Percentiles rank a stretch among this genome's conserved stretches.
Evolutionary conservation across 192 early-diverging fungal genomes (phyloP).

Genomic region (Backusella macrospora): DNA sequence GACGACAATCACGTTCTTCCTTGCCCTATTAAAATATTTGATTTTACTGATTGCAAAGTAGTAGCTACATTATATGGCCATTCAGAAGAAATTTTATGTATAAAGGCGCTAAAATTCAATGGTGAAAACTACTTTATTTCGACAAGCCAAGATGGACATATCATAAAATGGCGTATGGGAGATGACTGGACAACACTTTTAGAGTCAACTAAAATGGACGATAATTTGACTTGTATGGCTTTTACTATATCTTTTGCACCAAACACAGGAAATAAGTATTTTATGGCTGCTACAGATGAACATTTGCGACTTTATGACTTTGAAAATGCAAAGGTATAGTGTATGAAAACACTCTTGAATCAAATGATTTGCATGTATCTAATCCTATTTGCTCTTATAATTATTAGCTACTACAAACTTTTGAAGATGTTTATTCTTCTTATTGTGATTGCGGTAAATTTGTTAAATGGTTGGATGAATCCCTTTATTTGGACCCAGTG

Average conservation of each 20-base stretch:
- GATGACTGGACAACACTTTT: conserved; percentile 74
- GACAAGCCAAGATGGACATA: conserved; percentile 94
- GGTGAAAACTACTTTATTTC: conserved; percentile 84
- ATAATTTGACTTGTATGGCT: conserved; percentile 93
- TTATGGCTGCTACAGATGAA: conserved; percentile 89
- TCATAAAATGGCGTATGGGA: conserved; percentile 87
- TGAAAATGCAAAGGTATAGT: conserved; percentile 67
- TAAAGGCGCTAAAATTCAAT: conserved; percentile 77
- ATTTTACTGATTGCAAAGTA: conserved; percentile 80
- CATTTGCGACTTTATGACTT: conserved; percentile 90
- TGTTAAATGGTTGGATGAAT: conserved; percentile 71
- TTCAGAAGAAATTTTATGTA: conserved; percentile 83
- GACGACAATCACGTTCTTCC: conserved; percentile 94
- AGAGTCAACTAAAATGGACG: conserved; percentile 68
- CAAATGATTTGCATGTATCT: neutral
- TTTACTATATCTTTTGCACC: conserved; percentile 95
- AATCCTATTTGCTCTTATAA: neutral
- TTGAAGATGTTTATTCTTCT: conserved; percentile 79
- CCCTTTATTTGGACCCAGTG: conserved; percentile 33
- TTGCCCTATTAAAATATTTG: conserved; percentile 92
- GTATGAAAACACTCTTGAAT: conserved; percentile 3
- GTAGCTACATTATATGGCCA: conserved; percentile 81
- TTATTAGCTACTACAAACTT: conserved; percentile 61
- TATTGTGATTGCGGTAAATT: conserved; percentile 97
- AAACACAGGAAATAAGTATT: conserved; percentile 92